Conservation (phyloP, 2,329 filamentous ascomycete species). For the Pleomassaria siparia region DNA sequence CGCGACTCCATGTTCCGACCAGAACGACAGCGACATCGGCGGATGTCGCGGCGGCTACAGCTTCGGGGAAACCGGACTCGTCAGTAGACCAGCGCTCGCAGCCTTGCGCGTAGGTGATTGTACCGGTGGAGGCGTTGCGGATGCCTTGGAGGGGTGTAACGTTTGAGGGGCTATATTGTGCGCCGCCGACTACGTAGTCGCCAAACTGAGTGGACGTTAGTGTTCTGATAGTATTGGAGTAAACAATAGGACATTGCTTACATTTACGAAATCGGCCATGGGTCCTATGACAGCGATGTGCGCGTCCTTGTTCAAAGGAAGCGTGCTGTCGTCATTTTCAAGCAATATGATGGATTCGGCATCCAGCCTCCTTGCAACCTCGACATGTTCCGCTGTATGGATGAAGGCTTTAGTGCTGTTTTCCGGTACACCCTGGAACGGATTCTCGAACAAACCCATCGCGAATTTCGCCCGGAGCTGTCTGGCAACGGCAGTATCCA, state of each 20-base stretch:
- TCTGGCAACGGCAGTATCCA: slow-evolving; percentile 68
- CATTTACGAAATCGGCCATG: slow-evolving; percentile 73
- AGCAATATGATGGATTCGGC: slow-evolving; percentile 71
- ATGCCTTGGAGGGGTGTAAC: slow-evolving; percentile 72
- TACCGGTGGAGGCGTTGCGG: slow-evolving; percentile 58
- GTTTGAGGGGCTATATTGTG: slow-evolving; percentile 59
- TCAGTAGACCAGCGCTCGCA: slow-evolving; percentile 74
- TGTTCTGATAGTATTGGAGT: not conserved
- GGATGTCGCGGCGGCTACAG: slow-evolving; percentile 63
- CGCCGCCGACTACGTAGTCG: slow-evolving; percentile 69
- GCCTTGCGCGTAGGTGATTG: slow-evolving; percentile 67
- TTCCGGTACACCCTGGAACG: slow-evolving; percentile 61
- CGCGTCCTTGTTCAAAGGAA: slow-evolving; percentile 68
- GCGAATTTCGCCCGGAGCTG: slow-evolving; percentile 69
- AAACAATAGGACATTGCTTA: slow-evolving; percentile 45
- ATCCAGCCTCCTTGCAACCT: slow-evolving; percentile 65
- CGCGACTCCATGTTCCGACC: slow-evolving; percentile 74
- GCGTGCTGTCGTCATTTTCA: slow-evolving; percentile 66
- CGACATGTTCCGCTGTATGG: slow-evolving; percentile 61
- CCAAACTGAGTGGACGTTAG: slow-evolving; percentile 57
- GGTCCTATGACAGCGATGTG: slow-evolving; percentile 73
- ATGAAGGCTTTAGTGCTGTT: slow-evolving; percentile 61
- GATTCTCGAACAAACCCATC: slow-evolving; percentile 70
- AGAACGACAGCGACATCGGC: slow-evolving; percentile 74
- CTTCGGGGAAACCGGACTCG: slow-evolving; percentile 66